A percentile compares a stretch with the other conserved stretches of the same genome.
Evolutionary conservation across 2,329 filamentous ascomycete species (phyloP).

Genomic region (Aureobasidium subglaciale): DNA sequence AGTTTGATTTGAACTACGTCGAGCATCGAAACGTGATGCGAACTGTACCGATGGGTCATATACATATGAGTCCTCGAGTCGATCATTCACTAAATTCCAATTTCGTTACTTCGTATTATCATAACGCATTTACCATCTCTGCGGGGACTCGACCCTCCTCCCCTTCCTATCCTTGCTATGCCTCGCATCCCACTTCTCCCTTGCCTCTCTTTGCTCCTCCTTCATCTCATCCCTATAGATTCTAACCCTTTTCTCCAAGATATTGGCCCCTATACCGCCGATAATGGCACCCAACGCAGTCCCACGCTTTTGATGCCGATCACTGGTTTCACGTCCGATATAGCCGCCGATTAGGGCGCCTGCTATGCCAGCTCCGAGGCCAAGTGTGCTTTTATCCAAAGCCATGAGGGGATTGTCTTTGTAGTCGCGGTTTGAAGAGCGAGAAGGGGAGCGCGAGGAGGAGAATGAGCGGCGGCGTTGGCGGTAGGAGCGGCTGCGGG

Average conservation of each 20-base stretch:
- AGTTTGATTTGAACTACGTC: too few species aligned
- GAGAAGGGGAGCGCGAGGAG: neutral
- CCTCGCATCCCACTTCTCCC: neutral
- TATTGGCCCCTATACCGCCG: conserved; percentile 12
- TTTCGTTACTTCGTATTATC: too few species aligned
- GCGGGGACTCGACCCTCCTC: neutral
- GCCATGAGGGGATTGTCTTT: neutral
- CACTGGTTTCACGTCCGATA: conserved; percentile 7
- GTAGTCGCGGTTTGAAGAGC: neutral
- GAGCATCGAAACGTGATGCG: too few species aligned
- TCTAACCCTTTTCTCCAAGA: conserved; percentile 5
- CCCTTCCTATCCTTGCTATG: neutral
- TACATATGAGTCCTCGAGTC: too few species aligned
- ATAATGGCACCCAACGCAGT: conserved; percentile 5
- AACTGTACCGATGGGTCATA: too few species aligned
- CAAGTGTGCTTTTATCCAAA: neutral
- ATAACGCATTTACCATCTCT: neutral
- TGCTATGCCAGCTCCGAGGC: conserved; percentile 7
- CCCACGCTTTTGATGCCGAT: conserved; percentile 3
- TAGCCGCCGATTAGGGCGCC: conserved; percentile 11
- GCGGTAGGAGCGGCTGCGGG: neutral
- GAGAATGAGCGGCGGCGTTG: neutral
- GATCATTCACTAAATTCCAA: too few species aligned
- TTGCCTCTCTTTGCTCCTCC: conserved; percentile 5
- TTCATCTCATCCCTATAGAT: conserved; percentile 10